Base-by-base conservation (phyloP, 1,284 basidiomycete species). In the Coriolopsis trogii region DNA sequence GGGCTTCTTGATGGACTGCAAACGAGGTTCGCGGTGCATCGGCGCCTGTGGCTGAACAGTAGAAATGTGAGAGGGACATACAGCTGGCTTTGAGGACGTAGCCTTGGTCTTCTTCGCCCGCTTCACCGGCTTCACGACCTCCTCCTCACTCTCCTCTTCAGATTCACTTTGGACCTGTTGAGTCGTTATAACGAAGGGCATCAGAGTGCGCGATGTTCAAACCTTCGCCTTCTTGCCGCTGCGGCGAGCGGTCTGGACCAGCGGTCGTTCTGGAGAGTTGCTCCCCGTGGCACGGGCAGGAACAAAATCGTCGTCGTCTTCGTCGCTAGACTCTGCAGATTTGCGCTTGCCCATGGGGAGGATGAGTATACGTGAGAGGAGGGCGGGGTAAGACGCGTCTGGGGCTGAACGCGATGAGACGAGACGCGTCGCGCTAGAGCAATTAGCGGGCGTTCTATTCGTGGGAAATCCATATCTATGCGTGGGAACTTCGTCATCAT, bases 291-390 rank as follows among this genome's bases (percentile, higher is more conserved):
- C 41, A 13, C 31, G 18, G 18, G 36, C 36, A n/a, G 30, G 45
- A 2, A 31, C 62, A n/a, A n/a, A n/a, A 7, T 62, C 48, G 18
- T 70, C 69, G 41, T 55, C 60, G 7, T 70, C 57, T 9, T 71
- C 71, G 42, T 58, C 62, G 23, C 70, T 67, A 53, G 61, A 67
- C 39, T 46, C 41, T 16, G 41, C 56, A 16, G 60, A 43, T 55
- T 72, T 76, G 59, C 77, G 66, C 55, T 75, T 76, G 4, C 53
- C 62, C 73, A 76, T 76, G 31, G 34, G 16, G 16, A 18, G 21
- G 45, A 37, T 6, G 31, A 15, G 30, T 47, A 10, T 23, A n/a
- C 20, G 16, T 3, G 20, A 26, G 20, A 16, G 37, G 30, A 41
- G 13, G 15, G 15, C 5, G 15, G 9, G 23, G 13, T 26, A n/a